phyloP scores from a whole-genome alignment of 352 stramenopile genomes.

The Phytophthora megakarya region DNA sequence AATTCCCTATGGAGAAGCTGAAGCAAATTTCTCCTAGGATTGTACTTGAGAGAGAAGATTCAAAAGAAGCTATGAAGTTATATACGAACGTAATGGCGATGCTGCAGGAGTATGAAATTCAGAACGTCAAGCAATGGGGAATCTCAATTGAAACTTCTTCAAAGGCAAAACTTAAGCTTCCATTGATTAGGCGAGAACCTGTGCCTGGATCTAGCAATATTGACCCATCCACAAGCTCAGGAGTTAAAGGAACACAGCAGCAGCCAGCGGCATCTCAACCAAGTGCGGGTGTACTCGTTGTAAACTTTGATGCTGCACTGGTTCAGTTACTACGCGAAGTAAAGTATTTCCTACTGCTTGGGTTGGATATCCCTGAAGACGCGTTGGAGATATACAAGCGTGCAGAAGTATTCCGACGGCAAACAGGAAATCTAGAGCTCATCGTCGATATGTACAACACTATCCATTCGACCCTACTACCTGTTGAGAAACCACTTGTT shows the following conservation, averaged over 20 bases:
- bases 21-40: constrained; percentile 74
- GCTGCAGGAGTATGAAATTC: constrained; percentile 82
- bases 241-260: constrained; percentile 22
- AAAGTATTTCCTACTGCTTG: constrained; percentile 93
- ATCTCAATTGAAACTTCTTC: constrained; percentile 81
- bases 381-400: constrained; percentile 92
- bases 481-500: constrained; percentile 90
- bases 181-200: constrained; percentile 72
- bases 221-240: constrained; percentile 5
- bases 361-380: constrained; percentile 88
- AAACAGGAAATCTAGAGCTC: constrained; percentile 92
- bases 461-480: constrained; percentile 85
- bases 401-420: constrained; percentile 90
- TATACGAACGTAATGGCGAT: constrained; percentile 90
- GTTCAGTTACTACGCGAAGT: constrained; percentile 92
- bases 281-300: constrained; percentile 49
- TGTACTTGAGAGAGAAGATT: constrained; percentile 90
- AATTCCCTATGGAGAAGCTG: constrained; percentile 90
- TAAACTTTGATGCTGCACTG: constrained; percentile 92
- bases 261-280: constrained; percentile 8
- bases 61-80: constrained; percentile 89
- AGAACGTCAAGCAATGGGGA: constrained; percentile 83
- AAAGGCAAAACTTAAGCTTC: constrained; percentile 88
- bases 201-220: constrained; percentile 12
- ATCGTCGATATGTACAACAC: constrained; percentile 95